phyloP scores from a whole-genome alignment of 768 basidiomycete species.

The Favolaschia claudopus region DNA sequence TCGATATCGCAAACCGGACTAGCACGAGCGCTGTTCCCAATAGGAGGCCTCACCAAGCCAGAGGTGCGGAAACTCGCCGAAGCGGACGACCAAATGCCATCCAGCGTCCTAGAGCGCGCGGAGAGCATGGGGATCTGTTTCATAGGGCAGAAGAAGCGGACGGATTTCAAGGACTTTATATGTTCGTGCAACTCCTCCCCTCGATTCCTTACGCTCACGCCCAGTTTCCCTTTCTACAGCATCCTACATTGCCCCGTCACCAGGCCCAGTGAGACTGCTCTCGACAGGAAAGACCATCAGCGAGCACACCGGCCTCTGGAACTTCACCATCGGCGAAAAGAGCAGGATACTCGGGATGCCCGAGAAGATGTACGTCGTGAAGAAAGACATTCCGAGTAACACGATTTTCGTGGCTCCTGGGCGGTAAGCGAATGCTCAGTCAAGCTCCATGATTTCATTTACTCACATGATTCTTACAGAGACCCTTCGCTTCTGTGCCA shows the following conservation, averaged over 20 bases:
- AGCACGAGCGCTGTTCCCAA: conserved; percentile 78
- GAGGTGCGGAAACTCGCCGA: conserved; percentile 78
- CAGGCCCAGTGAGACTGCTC: conserved; percentile 72
- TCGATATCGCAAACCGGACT: conserved; percentile 75
- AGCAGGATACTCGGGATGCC: conserved; percentile 70
- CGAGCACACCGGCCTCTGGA: conserved; percentile 80
- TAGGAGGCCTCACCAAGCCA: conserved; percentile 70
- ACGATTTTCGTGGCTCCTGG: conserved; percentile 80
- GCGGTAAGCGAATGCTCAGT: conserved; percentile 51
- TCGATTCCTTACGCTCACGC: not conserved
- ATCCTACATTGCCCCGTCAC: conserved; percentile 74
- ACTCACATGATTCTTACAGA: conserved; percentile 41
- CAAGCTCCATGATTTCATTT: not conserved
- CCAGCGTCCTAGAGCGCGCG: conserved; percentile 62
- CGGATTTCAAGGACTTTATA: conserved; percentile 29
- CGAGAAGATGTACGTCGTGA: conserved; percentile 72
- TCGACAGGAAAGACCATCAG: conserved; percentile 62
- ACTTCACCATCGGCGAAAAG: conserved; percentile 85
- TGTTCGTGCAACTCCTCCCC: conserved; percentile 54
- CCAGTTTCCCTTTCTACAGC: conserved; percentile 56
- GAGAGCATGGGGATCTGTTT: conserved; percentile 98
- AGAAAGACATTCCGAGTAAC: conserved; percentile 71
- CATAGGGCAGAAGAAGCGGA: conserved; percentile 71
- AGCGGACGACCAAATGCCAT: conserved; percentile 67
- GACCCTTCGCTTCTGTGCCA: conserved; percentile 63